A percentile compares a stretch with the other conserved stretches of the same genome.
Conservation (phyloP, 495 filamentous ascomycete genomes). For the Neurospora sp. region DNA sequence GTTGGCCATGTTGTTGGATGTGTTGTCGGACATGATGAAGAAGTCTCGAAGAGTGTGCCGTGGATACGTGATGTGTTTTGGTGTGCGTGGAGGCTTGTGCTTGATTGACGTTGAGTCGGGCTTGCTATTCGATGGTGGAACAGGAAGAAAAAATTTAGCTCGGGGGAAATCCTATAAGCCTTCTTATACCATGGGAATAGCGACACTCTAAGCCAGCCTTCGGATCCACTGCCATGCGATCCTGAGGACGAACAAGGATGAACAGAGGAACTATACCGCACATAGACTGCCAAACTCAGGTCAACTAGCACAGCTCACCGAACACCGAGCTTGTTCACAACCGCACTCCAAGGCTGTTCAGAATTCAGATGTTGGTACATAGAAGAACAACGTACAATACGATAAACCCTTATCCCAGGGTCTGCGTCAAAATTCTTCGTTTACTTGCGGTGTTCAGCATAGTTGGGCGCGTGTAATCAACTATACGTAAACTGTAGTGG, state of each 20-base stretch:
- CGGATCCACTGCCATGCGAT: background rate
- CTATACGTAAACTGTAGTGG: background rate
- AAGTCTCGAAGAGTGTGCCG: background rate
- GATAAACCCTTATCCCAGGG: background rate
- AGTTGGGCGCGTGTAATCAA: background rate
- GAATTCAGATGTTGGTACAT: too few relatives aligned
- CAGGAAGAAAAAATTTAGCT: background rate
- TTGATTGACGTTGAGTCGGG: background rate
- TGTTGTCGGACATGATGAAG: background rate
- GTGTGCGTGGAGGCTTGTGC: background rate
- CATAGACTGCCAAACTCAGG: background rate
- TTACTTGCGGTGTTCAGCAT: background rate
- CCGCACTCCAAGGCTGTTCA: too few relatives aligned
- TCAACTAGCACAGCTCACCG: background rate
- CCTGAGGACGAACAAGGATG: background rate
- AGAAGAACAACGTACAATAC: too few relatives aligned
- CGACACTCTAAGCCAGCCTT: background rate
- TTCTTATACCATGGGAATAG: background rate
- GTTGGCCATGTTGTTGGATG: background rate
- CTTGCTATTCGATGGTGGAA: background rate
- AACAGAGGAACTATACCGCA: background rate
- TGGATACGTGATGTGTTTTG: background rate
- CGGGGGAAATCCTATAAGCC: background rate
- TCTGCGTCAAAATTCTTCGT: background rate
- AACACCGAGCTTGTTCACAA: background rate